Evolutionary conservation across 2,329 filamentous ascomycete genomes (phyloP).

Genomic region (Bipolaris oryzae): DNA sequence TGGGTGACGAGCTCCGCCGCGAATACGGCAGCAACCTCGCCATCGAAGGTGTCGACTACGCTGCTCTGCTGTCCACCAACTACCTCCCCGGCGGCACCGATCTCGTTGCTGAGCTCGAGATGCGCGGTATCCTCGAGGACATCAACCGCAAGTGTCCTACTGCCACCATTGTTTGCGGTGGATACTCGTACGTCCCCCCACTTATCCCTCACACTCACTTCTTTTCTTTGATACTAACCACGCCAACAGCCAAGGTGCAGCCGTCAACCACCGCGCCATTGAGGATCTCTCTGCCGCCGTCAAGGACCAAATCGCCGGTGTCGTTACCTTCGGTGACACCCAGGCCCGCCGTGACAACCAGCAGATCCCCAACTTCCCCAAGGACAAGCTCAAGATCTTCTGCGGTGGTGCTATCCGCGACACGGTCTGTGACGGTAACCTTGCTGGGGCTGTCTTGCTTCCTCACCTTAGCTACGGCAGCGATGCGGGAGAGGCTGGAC

Average conservation of each 20-base stretch:
- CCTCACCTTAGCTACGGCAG: slow-evolving; percentile 9
- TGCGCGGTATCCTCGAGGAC: slow-evolving; percentile 1
- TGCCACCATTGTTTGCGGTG: slow-evolving; percentile 2
- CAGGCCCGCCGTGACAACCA: slow-evolving; percentile 3
- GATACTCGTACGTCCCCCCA: background rate
- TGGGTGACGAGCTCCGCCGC: slow-evolving; percentile 6
- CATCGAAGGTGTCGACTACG: slow-evolving; percentile 6
- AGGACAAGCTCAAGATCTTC: slow-evolving; percentile 4
- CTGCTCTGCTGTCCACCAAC: slow-evolving; percentile 8
- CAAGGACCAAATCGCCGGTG: slow-evolving; percentile 5
- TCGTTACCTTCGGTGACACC: slow-evolving; percentile 4
- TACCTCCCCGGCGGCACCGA: slow-evolving; percentile 6
- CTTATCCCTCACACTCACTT: background rate
- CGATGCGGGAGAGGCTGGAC: slow-evolving; percentile 1
- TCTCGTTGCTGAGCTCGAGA: slow-evolving; percentile 1
- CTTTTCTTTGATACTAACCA: background rate
- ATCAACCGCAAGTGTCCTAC: slow-evolving; percentile 4
- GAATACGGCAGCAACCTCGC: slow-evolving; percentile 4
- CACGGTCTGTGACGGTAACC: slow-evolving; percentile 8
- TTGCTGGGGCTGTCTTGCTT: slow-evolving; percentile 1
- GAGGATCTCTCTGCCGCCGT: slow-evolving; percentile 2
- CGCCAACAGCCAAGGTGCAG: slow-evolving; percentile 1
- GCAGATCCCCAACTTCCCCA: slow-evolving; percentile 7
- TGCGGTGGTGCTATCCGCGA: slow-evolving; percentile 3
- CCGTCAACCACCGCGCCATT: slow-evolving; percentile 7